Conservation (phyloP, 1,284 basidiomycete genomes). For the Butyriboletus pseudospeciosus region DNA sequence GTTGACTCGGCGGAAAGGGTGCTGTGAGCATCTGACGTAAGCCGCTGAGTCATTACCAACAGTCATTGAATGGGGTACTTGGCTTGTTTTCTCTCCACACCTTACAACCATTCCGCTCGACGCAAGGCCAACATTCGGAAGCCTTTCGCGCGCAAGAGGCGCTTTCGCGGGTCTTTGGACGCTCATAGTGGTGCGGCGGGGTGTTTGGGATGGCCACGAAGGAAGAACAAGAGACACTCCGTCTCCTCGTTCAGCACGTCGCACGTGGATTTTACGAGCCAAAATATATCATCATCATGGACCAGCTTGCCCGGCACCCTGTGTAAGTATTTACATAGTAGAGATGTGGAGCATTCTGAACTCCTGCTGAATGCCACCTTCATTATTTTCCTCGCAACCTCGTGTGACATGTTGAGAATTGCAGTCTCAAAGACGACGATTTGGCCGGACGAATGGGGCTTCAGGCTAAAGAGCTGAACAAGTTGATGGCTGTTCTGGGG, state of each 20-base stretch:
- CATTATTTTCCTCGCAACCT: constrained; percentile 10
- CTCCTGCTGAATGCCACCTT: constrained; percentile 20
- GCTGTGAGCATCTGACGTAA: constrained; percentile 5
- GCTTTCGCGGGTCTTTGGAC: constrained; percentile 3
- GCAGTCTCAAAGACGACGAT: constrained; percentile 86
- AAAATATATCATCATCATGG: constrained; percentile 86
- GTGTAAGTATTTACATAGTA: constrained; percentile 68
- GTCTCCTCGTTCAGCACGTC: constrained; percentile 86
- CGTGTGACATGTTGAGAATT: constrained; percentile 28
- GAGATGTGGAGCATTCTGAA: constrained; percentile 14
- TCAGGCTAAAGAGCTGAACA: constrained; percentile 90
- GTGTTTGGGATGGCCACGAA: constrained; percentile 54
- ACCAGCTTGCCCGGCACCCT: constrained; percentile 85
- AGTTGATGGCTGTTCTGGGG: constrained; percentile 82
- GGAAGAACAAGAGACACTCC: constrained; percentile 70
- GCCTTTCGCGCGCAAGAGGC: constrained; percentile 2
- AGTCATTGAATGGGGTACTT: background rate
- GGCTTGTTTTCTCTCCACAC: background rate
- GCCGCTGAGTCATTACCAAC: background rate
- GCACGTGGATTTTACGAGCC: constrained; percentile 93
- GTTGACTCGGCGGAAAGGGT: too few relatives aligned
- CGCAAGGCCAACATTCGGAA: background rate
- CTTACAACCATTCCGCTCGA: constrained; percentile 2
- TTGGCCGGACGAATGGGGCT: constrained; percentile 84
- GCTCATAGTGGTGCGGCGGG: constrained; percentile 7